Conservation (phyloP, 2,329 filamentous ascomycete genomes). For the Neurospora sp. region DNA sequence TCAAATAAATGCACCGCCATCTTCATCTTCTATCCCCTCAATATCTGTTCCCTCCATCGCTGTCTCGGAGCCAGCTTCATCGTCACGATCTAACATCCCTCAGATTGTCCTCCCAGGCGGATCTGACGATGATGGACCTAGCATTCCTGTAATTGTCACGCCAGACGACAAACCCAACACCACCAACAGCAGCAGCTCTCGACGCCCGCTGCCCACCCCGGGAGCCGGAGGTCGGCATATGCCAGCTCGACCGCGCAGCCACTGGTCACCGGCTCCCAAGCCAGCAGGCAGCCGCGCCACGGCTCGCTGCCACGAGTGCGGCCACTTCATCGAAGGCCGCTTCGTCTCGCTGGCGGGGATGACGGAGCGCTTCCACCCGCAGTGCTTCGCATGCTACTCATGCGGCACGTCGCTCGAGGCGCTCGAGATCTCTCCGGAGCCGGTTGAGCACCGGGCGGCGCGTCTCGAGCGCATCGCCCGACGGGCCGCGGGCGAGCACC, state of each 20-base stretch:
- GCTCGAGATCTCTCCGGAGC: constrained; percentile 93
- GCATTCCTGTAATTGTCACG: constrained; percentile 33
- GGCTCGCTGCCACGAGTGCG: constrained; percentile 75
- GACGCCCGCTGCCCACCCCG: constrained; percentile 40
- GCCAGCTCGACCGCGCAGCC: constrained; percentile 35
- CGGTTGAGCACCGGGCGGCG: constrained; percentile 57
- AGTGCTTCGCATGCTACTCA: constrained; percentile 83
- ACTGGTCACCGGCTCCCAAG: constrained; percentile 48
- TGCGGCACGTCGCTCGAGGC: constrained; percentile 86
- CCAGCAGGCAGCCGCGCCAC: constrained; percentile 40
- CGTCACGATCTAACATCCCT: constrained; percentile 24
- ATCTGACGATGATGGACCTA: constrained; percentile 17
- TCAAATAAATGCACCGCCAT: constrained; percentile 34
- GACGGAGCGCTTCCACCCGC: constrained; percentile 72
- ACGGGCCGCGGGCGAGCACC: constrained; percentile 45
- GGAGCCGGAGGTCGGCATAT: constrained; percentile 25
- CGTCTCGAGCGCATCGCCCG: constrained; percentile 64
- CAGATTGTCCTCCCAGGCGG: constrained; percentile 30
- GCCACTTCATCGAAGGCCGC: constrained; percentile 75
- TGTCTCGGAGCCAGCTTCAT: constrained; percentile 25
- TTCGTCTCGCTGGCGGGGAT: constrained; percentile 75
- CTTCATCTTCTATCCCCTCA: constrained; percentile 22
- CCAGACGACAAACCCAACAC: constrained; percentile 28
- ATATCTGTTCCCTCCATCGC: constrained; percentile 23
- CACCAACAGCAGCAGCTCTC: constrained; percentile 21